Percentiles rank a stretch among this genome's conserved stretches.
phyloP scores from a whole-genome alignment of 352 stramenopile genomes.

The Albugo laibachii region DNA sequence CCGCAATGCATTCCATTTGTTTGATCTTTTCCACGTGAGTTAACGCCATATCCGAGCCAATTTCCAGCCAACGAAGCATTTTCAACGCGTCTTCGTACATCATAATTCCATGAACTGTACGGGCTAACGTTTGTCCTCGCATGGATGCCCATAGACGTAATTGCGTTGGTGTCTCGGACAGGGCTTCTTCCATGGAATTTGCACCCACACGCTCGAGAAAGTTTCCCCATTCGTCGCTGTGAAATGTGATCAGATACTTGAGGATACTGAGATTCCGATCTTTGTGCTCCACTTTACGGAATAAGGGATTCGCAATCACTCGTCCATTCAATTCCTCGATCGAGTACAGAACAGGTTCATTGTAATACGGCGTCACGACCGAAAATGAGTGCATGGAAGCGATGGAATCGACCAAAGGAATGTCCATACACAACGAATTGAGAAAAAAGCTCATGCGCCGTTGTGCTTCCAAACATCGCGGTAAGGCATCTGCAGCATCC shows the following conservation, averaged over 20 bases:
- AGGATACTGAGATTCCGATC: conserved; percentile 55
- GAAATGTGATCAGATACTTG: conserved; percentile 75
- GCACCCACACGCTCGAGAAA: conserved; percentile 71
- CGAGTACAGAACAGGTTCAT: conserved; percentile 69
- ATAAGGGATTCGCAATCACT: conserved; percentile 28
- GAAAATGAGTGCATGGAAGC: conserved; percentile 77
- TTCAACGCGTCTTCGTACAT: conserved; percentile 76
- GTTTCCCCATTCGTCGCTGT: conserved; percentile 78
- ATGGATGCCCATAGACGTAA: conserved; percentile 73
- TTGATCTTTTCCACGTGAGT: conserved; percentile 40
- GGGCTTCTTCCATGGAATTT: conserved; percentile 38
- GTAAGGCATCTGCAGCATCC: conserved; percentile 20
- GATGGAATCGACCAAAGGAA: conserved; percentile 47
- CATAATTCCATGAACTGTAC: conserved; percentile 79
- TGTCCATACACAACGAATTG: conserved; percentile 69
- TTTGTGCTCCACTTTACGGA: neutral
- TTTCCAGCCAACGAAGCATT: conserved; percentile 67
- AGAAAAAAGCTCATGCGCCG: conserved; percentile 78
- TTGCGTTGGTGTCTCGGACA: conserved; percentile 37
- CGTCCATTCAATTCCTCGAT: conserved; percentile 67
- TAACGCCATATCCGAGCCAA: conserved; percentile 43
- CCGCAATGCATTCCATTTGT: conserved; percentile 71
- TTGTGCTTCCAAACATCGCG: conserved; percentile 61
- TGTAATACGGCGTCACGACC: conserved; percentile 80
- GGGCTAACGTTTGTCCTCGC: conserved; percentile 67